Evolutionary conservation across 257 asterid species (phyloP).

Genomic region (Haberlea rhodopensis): DNA sequence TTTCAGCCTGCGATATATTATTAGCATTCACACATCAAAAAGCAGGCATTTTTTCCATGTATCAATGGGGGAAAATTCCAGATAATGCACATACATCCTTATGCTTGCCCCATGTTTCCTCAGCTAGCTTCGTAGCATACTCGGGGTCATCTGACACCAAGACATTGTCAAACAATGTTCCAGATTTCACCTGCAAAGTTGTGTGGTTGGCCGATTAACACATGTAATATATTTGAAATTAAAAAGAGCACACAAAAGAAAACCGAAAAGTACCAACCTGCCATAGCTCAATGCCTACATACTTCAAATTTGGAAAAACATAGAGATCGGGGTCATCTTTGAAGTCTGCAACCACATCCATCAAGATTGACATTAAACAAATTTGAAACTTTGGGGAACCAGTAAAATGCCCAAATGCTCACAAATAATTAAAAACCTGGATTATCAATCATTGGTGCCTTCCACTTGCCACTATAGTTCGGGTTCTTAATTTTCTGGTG

Average conservation of each 20-base stretch:
- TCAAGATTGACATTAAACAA: neutral
- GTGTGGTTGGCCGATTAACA: slow-evolving; percentile 11
- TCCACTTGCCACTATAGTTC: too few relatives aligned
- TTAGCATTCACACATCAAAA: slow-evolving; percentile 6
- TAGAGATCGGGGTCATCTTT: slow-evolving; percentile 95
- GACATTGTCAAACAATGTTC: slow-evolving; percentile 95
- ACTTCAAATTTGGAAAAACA: slow-evolving; percentile 85
- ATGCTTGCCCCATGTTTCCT: slow-evolving; percentile 90
- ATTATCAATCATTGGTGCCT: slow-evolving; percentile 85
- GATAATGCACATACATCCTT: slow-evolving; percentile 79
- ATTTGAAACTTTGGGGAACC: neutral
- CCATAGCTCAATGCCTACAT: slow-evolving; percentile 97
- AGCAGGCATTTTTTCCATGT: neutral
- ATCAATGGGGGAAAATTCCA: neutral
- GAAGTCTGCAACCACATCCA: slow-evolving; percentile 55
- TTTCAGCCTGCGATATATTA: slow-evolving; percentile 52
- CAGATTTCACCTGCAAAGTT: slow-evolving; percentile 82
- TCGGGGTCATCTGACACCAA: slow-evolving; percentile 97
- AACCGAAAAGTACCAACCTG: slow-evolving; percentile 45
- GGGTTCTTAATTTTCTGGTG: slow-evolving; percentile 79
- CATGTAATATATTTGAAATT: neutral
- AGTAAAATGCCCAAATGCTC: neutral
- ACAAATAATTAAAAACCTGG: slow-evolving; percentile 47
- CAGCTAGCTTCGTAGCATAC: slow-evolving; percentile 77
- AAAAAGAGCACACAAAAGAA: neutral